These are phyloP conservation scores for Dysphania ambrosioides DNA, from an alignment of 148 eudicot genomes.

Conservation along the genomic window DNA sequence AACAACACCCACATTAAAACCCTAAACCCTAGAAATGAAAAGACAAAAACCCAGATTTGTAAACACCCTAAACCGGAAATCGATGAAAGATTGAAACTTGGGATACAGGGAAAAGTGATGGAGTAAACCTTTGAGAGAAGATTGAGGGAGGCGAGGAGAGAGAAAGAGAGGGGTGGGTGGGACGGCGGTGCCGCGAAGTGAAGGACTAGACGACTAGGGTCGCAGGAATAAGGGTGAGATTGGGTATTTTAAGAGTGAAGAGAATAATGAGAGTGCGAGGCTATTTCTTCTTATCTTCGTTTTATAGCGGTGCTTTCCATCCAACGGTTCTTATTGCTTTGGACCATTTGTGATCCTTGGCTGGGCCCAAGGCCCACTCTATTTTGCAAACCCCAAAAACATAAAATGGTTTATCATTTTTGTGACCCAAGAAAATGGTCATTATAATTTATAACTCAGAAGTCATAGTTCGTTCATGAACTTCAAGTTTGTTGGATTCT, in stretches of 20 bases:
- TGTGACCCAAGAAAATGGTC: too few relatives aligned
- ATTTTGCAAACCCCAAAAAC: too few relatives aligned
- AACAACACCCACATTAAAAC: not conserved
- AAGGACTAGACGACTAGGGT: slow-evolving; percentile 26
- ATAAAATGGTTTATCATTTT: too few relatives aligned
- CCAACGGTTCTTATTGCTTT: slow-evolving; percentile 6
- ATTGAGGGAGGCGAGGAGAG: slow-evolving; percentile 16
- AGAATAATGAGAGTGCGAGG: not conserved
- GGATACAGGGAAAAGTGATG: not conserved
- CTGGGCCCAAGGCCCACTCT: slow-evolving; percentile 5
- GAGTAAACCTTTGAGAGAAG: slow-evolving; percentile 10
- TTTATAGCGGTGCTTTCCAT: slow-evolving; percentile 13
- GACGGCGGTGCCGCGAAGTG: slow-evolving; percentile 18
- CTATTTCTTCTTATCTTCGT: slow-evolving; percentile 8
- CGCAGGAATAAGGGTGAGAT: not conserved
- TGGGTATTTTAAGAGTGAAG: not conserved
- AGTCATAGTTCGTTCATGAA: too few relatives aligned
- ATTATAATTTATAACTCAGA: too few relatives aligned
- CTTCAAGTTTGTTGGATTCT: too few relatives aligned
- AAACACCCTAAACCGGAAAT: slow-evolving; percentile 22
- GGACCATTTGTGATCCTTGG: too few relatives aligned
- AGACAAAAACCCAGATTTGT: not conserved
- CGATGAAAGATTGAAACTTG: not conserved
- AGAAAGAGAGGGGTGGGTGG: too few relatives aligned
- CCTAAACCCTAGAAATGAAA: not conserved